These are phyloP conservation scores for Casuarina glauca DNA, from an alignment of 306 rosid genomes.

Conservation along the genomic window DNA sequence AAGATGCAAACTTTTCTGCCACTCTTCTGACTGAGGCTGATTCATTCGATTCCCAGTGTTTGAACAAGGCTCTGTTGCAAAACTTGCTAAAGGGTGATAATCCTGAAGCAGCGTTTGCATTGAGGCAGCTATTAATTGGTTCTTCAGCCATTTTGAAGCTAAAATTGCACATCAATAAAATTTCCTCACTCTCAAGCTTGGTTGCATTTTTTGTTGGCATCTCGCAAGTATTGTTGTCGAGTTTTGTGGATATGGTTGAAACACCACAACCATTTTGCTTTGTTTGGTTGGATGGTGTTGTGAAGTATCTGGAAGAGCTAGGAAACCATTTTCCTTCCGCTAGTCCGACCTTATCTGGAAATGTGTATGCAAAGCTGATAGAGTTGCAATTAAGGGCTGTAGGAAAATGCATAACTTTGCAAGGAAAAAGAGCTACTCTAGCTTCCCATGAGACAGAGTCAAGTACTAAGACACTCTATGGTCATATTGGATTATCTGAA, in stretches of 20 bases:
- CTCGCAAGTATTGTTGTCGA: conserved; percentile 58
- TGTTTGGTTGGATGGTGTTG: conserved; percentile 79
- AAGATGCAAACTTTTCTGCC: conserved; percentile 40
- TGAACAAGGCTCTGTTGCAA: conserved; percentile 56
- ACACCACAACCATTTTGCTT: conserved; percentile 61
- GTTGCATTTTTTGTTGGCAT: conserved; percentile 51
- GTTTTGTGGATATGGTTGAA: conserved; percentile 58
- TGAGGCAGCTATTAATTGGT: conserved; percentile 72
- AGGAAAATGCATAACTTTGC: conserved; percentile 74
- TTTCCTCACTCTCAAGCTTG: conserved; percentile 45
- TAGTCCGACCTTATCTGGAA: conserved; percentile 58
- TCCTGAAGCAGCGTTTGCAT: conserved; percentile 59
- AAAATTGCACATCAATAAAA: conserved; percentile 48
- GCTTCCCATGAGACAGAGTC: conserved; percentile 70
- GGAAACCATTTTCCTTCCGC: conserved; percentile 59
- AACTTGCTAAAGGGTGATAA: conserved; percentile 65
- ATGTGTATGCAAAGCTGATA: conserved; percentile 56
- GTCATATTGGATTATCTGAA: conserved; percentile 42
- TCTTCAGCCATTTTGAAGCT: conserved; percentile 66
- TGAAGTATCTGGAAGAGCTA: conserved; percentile 70
- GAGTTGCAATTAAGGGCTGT: conserved; percentile 65
- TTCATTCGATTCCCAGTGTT: conserved; percentile 42
- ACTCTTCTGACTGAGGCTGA: conserved; percentile 48
- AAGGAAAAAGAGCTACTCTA: conserved; percentile 76
- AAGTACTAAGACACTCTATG: conserved; percentile 53